Evolutionary conservation across 768 basidiomycete species (phyloP).

Genomic region (Suillus alpinus): DNA sequence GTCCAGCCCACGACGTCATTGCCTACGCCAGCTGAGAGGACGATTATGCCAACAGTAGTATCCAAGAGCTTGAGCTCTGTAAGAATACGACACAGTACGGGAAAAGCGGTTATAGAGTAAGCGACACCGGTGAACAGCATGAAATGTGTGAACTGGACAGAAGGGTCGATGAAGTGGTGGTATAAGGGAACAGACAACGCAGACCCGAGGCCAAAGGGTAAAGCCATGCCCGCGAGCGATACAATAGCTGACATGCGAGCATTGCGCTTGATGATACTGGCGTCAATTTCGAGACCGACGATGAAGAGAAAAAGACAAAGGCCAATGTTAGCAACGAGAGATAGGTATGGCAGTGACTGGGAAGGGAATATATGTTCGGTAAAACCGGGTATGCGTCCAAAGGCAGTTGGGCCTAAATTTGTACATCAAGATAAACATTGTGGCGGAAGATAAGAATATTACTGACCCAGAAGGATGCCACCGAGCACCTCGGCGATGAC

Average conservation of each 20-base stretch:
- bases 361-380: constrained; percentile 80
- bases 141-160: constrained; percentile 80
- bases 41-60: constrained; percentile 89
- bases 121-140: constrained; percentile 94
- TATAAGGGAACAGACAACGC: constrained; percentile 63
- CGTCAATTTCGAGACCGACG: constrained; percentile 90
- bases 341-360: constrained; percentile 70
- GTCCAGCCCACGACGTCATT: constrained; percentile 89
- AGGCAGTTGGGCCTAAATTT: constrained; percentile 44
- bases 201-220: constrained; percentile 88
- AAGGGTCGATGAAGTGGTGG: constrained; percentile 63
- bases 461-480: constrained; percentile 74
- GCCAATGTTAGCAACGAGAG: constrained; percentile 86
- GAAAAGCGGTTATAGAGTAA: constrained; percentile 85
- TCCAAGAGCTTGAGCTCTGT: constrained; percentile 90
- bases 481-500: constrained; percentile 93
- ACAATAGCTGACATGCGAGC: constrained; percentile 65
- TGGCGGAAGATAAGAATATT: constrained; percentile 28
- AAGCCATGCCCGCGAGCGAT: constrained; percentile 75
- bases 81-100: constrained; percentile 83
- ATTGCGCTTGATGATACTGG: constrained; percentile 73
- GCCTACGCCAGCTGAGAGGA: constrained; percentile 89
- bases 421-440: not conserved
- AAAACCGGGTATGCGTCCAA: constrained; percentile 87
- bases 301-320: constrained; percentile 88